phyloP scores from a whole-genome alignment of 176 grass and related monocot genomes.

The Carex parvula region DNA sequence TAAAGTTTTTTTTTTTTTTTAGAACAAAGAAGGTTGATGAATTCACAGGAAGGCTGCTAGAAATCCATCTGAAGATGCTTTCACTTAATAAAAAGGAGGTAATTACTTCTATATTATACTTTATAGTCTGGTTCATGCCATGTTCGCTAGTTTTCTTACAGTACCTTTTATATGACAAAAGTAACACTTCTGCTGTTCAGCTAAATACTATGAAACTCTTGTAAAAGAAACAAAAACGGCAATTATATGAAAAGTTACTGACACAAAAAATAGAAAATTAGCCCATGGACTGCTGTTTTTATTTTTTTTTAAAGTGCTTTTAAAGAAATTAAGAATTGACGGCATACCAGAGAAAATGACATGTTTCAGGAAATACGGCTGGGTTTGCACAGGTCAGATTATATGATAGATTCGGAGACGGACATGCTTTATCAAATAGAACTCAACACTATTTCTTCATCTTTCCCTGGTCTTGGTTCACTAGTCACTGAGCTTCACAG shows the following conservation, averaged over 20 bases:
- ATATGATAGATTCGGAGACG: slow-evolving; percentile 93
- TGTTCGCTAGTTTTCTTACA: background rate
- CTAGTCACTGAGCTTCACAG: slow-evolving; percentile 89
- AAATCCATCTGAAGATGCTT: slow-evolving; percentile 86
- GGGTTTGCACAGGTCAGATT: slow-evolving; percentile 94
- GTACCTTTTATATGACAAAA: background rate
- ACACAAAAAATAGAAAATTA: background rate
- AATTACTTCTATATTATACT: background rate
- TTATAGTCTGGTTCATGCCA: background rate
- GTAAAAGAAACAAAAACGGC: slow-evolving; percentile 7
- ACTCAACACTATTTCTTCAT: slow-evolving; percentile 89
- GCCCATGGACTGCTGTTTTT: background rate
- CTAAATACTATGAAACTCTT: background rate
- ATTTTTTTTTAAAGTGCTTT: background rate
- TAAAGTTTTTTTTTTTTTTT: slow-evolving; percentile 13
- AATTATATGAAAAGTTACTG: background rate
- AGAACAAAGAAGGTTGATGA: slow-evolving; percentile 84
- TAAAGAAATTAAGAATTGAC: slow-evolving; percentile 12
- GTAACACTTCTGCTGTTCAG: background rate
- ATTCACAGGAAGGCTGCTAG: slow-evolving; percentile 77
- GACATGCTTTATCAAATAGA: slow-evolving; percentile 92
- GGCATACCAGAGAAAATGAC: background rate
- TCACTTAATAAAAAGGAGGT: slow-evolving; percentile 74
- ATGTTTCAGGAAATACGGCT: slow-evolving; percentile 79
- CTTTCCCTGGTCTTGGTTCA: slow-evolving; percentile 84